phyloP scores from a whole-genome alignment of 2,329 filamentous ascomycete species.

The Paecilomyces sp. region DNA sequence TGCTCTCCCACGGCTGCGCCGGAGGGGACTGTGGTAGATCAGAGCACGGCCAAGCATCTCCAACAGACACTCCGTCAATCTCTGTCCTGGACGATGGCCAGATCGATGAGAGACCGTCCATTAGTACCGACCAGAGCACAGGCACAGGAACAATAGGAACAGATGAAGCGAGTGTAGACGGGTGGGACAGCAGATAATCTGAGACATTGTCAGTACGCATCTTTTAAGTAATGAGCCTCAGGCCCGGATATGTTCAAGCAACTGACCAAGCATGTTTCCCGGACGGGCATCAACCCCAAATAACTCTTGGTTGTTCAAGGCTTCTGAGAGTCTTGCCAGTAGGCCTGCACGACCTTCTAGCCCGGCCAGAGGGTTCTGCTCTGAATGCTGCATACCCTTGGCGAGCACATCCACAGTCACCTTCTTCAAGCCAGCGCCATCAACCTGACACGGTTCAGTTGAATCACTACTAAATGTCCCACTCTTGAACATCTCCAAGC shows the following conservation, averaged over 20 bases:
- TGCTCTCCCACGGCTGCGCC: slow-evolving; percentile 66
- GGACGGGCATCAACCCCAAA: slow-evolving; percentile 81
- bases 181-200: slow-evolving; percentile 92
- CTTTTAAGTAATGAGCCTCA: slow-evolving; percentile 1
- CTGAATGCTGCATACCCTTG: slow-evolving; percentile 75
- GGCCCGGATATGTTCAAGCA: neutral
- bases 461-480: slow-evolving; percentile 81
- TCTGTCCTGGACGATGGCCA: slow-evolving; percentile 84
- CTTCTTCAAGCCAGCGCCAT: slow-evolving; percentile 68
- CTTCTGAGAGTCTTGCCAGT: slow-evolving; percentile 65
- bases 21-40: slow-evolving; percentile 66
- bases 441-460: slow-evolving; percentile 79
- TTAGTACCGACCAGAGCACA: slow-evolving; percentile 83
- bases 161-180: slow-evolving; percentile 79
- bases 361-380: slow-evolving; percentile 74
- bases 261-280: slow-evolving; percentile 84
- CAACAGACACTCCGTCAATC: slow-evolving; percentile 78
- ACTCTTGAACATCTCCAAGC: slow-evolving; percentile 86
- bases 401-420: slow-evolving; percentile 69
- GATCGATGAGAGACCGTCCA: slow-evolving; percentile 77
- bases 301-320: slow-evolving; percentile 71
- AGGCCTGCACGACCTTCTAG: slow-evolving; percentile 78
- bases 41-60: slow-evolving; percentile 89
- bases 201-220: slow-evolving; percentile 5
- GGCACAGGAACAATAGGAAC: slow-evolving; percentile 81